Conservation (phyloP, 1,284 basidiomycete genomes). For the Trametes pubescens region DNA sequence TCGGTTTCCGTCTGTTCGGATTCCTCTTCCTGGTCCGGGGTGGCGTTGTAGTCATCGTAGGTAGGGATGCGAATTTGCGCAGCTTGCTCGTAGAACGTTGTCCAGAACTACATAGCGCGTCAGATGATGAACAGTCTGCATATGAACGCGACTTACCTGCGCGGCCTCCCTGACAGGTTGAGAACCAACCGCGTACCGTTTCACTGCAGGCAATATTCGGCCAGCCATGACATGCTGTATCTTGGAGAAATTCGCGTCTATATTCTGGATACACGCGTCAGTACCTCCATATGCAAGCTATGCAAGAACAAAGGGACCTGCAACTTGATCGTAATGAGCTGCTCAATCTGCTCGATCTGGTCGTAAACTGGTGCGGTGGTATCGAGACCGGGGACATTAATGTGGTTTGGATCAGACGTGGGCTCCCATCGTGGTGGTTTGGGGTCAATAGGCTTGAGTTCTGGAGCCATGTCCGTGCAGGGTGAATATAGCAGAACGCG, state of each 20-base stretch:
- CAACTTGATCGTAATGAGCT: conserved; percentile 89
- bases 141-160: conserved; percentile 57
- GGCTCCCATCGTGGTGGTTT: conserved; percentile 66
- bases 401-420: conserved; percentile 65
- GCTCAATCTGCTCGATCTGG: conserved; percentile 95
- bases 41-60: conserved; percentile 67
- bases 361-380: conserved; percentile 77
- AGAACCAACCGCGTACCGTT: conserved; percentile 86
- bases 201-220: conserved; percentile 86
- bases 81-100: conserved; percentile 93
- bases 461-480: conserved; percentile 21
- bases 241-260: conserved; percentile 93
- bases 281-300: background rate
- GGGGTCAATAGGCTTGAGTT: conserved; percentile 40
- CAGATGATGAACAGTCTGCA: background rate
- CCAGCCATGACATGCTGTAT: conserved; percentile 89
- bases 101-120: conserved; percentile 78
- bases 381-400: conserved; percentile 80
- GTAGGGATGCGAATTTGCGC: conserved; percentile 86
- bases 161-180: conserved; percentile 90
- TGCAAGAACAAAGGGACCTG: conserved; percentile 56
- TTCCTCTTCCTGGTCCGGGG: conserved; percentile 55
- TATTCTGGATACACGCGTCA: conserved; percentile 64
- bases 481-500: conserved; percentile 1
- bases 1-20: conserved; percentile 23